Base-by-base conservation (phyloP, 441 rosid genomes). In the Pelargonium fulgidum region DNA sequence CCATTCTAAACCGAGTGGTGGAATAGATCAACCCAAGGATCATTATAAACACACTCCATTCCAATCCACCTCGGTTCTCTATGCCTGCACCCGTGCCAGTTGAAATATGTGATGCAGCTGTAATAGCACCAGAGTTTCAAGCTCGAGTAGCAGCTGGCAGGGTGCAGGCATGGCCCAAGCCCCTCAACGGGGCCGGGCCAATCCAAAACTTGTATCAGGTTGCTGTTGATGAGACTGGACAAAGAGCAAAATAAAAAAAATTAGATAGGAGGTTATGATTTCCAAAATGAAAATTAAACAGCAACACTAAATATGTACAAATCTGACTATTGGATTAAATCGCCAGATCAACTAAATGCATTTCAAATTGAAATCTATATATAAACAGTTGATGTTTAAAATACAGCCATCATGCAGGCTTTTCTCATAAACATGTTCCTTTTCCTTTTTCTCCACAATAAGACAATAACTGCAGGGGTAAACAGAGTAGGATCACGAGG, bases 131-230 rank as follows among this genome's bases (percentile, higher is more conserved):
- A 58, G 48, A 61, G 24, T 68, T 78, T 71, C 75, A 72, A 70
- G 69, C 76, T 69, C 70, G 33, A 65, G 76, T 70, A 72, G 69
- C 80, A 62, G 74, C 82, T 74, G 86, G 90, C 90, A 79, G 87
- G 81, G 84, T 81, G 93, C 96, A 89, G 93, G 93, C 96, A 86
- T 79, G 81, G 96, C 86, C 90, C 91, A 76, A 77, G 91, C 93
- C 93, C 96, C 91, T 89, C 87, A 87, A n/a, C 88, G 88, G 91
- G 96, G 96, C 91, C 91, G 96, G 85, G 96, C 91, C 77, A 87
- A 82, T 79, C 92, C 96, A 81, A 85, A 87, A 86, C 84, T 85
- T 22, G 87, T 81, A 76, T 89, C 90, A 79, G 82, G 82, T 77
- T 82, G 96, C 73, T 83, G 96, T 75, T 87, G 90, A 81, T 79